Percentiles rank a stretch among this genome's conserved stretches.
Conservation (phyloP, 345 rosid genomes). For the Psidium friedrichsthalianum region DNA sequence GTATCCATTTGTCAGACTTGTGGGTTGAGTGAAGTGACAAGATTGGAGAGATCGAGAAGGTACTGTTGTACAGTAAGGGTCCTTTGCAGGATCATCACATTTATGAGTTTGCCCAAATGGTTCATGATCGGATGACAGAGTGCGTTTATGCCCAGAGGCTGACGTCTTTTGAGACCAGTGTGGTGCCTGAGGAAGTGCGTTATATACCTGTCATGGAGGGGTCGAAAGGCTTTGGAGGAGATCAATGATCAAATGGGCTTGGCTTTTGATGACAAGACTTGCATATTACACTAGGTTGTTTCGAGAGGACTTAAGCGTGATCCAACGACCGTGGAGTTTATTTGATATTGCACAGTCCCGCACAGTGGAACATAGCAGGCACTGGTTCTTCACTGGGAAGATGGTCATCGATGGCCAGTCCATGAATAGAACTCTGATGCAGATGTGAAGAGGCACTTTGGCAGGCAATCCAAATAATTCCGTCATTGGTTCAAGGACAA, state of each 20-base stretch:
- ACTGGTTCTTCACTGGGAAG: constrained; percentile 92
- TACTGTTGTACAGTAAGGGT: constrained; percentile 57
- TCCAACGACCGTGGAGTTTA: constrained; percentile 79
- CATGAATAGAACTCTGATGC: constrained; percentile 75
- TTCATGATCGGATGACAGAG: constrained; percentile 92
- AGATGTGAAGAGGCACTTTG: constrained; percentile 87
- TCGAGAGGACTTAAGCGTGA: constrained; percentile 60
- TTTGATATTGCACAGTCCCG: constrained; percentile 96
- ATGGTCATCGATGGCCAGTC: constrained; percentile 81
- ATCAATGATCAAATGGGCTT: constrained; percentile 88
- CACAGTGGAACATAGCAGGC: constrained; percentile 94
- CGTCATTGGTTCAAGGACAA: constrained; percentile 87
- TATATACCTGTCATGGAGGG: constrained; percentile 75
- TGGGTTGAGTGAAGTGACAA: constrained; percentile 63
- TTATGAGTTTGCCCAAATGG: constrained; percentile 60
- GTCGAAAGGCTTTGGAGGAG: constrained; percentile 75
- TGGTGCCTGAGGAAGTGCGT: constrained; percentile 61
- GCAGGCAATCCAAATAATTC: constrained; percentile 77
- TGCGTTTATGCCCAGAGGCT: constrained; percentile 53
- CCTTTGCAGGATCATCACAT: constrained; percentile 41
- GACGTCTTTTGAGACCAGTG: constrained; percentile 55
- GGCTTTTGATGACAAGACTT: constrained; percentile 94
- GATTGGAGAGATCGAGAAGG: constrained; percentile 85
- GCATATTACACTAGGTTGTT: constrained; percentile 76
- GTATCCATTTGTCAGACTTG: constrained; percentile 76